These are phyloP conservation scores for Adenanthera pavonina DNA, from an alignment of 306 rosid species.

Conservation along the genomic window DNA sequence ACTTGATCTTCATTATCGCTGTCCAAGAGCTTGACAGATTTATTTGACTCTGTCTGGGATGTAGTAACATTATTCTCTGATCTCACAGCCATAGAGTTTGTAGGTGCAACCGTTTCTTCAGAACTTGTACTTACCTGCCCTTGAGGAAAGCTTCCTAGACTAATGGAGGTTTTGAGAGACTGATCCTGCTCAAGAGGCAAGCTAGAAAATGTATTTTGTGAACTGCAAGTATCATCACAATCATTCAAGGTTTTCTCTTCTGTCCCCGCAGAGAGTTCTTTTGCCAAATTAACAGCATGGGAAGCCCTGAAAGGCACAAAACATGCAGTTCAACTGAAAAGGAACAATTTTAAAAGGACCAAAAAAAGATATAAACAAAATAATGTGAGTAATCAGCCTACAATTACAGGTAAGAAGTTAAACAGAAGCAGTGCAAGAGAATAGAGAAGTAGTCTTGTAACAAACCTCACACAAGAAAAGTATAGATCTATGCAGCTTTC, in stretches of 20 bases:
- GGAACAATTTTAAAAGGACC: conserved; percentile 25
- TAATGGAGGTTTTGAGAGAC: conserved; percentile 85
- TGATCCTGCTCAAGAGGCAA: conserved; percentile 85
- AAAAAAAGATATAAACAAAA: background rate
- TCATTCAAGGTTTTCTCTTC: conserved; percentile 82
- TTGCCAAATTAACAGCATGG: conserved; percentile 92
- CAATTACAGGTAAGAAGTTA: conserved; percentile 9
- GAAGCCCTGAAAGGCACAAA: conserved; percentile 77
- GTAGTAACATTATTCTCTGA: conserved; percentile 47
- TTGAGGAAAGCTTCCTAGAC: conserved; percentile 92
- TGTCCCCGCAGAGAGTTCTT: conserved; percentile 77
- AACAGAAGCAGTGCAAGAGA: conserved; percentile 20
- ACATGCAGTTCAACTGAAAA: conserved; percentile 28
- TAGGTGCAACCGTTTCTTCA: conserved; percentile 66
- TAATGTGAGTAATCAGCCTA: background rate
- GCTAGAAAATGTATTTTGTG: conserved; percentile 88
- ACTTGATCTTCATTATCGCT: conserved; percentile 73
- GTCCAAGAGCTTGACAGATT: conserved; percentile 62
- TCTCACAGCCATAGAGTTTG: conserved; percentile 52
- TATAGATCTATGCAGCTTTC: conserved; percentile 94
- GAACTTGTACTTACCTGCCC: conserved; percentile 91
- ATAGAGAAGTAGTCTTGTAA: conserved; percentile 29
- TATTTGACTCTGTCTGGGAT: conserved; percentile 55
- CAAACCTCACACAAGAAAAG: conserved; percentile 97
- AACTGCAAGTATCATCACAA: conserved; percentile 84